These are phyloP conservation scores for Syzygium syzygioides DNA, from an alignment of 441 rosid genomes.

Conservation along the genomic window DNA sequence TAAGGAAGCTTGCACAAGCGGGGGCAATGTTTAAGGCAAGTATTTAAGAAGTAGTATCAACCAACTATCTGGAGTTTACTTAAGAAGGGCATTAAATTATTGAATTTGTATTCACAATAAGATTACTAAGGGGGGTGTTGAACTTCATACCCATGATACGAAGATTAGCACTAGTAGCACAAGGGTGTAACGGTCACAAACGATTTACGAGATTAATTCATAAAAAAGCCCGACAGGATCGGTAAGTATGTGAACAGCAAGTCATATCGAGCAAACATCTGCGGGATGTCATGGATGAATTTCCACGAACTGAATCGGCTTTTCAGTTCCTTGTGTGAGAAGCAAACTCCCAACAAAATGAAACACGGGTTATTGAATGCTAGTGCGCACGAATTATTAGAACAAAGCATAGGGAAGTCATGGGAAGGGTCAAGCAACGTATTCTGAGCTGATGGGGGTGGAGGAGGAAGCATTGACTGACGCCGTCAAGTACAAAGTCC, in stretches of 20 bases:
- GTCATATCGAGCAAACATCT: background rate
- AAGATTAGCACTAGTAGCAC: background rate
- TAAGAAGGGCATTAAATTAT: background rate
- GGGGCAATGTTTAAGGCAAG: background rate
- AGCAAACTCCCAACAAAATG: background rate
- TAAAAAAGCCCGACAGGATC: background rate
- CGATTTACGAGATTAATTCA: background rate
- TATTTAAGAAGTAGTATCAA: background rate
- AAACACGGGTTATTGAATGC: background rate
- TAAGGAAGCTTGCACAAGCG: background rate
- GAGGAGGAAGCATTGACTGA: background rate
- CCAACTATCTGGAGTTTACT: background rate
- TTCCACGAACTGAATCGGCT: background rate
- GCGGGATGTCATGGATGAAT: fast-evolving
- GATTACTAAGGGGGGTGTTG: background rate
- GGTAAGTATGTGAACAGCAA: background rate
- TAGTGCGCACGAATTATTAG: background rate
- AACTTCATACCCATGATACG: background rate
- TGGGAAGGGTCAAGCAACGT: background rate
- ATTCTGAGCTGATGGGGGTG: background rate
- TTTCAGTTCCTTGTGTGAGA: background rate
- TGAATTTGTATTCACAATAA: background rate
- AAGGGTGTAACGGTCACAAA: background rate
- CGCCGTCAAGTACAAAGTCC: background rate
- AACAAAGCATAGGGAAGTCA: background rate